Evolutionary conservation across 805 yeast genomes (phyloP), one percentile per base, ranked within the genome.

Genomic region (Metschnikowia rubicola): DNA sequence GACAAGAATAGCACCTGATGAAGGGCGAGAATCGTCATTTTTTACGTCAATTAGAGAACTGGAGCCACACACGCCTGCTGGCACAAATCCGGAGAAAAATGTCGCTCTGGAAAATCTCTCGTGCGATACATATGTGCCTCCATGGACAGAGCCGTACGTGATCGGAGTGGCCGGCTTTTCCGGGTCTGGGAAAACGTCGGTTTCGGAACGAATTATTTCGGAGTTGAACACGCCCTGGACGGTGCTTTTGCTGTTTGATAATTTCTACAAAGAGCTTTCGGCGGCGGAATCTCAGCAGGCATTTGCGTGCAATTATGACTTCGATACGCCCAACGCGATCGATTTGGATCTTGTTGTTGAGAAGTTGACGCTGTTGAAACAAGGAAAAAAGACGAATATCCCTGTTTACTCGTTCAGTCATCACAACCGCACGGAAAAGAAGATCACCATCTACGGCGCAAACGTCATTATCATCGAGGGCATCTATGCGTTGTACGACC

Each of bases 401-500:
- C 77, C 77, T 1, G 69, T 70, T 10, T 73, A 73, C 51, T 94
- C 57, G 83, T 97, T 21, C 77, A 81, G 36, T 77, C 84, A 66
- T 75, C 97, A 48, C 84, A 88, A 70, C 66, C 72, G 52, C 61
- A 81, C 92, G 1, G 79, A 74, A 35, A 81, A 84, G 59, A 74
- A 75, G n/a, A 71, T 84, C 41, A 83, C 91, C 3, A 81, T 94
- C 15, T 91, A 90, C 60, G 98, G 97, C 2, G 97, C 97, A 12
- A 90, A 90, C 62, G 96, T 94, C 17, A 86, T 94, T 44, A 85
- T 94, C 6, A 70, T 94, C 34, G 99, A 94, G 65, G 99, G 99
- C 2, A 82, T 94, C 3, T 88, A 87, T 62, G 89, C 96, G 0
- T 66, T 94, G 37, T 81, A 84, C 51, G 89, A 86, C 61, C 74